phyloP scores from a whole-genome alignment of 192 early-diverging fungal genomes.

The Mortierella hygrophila region DNA sequence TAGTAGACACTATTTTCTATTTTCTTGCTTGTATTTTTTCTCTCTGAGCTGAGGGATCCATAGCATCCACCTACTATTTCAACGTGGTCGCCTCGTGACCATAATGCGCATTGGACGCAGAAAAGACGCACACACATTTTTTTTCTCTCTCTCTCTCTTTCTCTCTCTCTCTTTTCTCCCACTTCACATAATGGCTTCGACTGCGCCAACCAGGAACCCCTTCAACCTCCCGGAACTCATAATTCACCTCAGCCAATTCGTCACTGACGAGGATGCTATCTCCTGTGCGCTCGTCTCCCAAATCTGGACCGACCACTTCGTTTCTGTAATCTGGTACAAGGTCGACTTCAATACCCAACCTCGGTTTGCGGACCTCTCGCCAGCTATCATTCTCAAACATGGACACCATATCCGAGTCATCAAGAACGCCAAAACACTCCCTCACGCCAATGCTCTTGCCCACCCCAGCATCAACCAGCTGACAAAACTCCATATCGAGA shows the following conservation, averaged over 20 bases:
- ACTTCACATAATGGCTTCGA: too few relatives aligned
- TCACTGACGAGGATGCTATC: background rate
- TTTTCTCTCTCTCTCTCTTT: too few relatives aligned
- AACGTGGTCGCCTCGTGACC: too few relatives aligned
- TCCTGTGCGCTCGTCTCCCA: background rate
- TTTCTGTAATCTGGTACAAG: background rate
- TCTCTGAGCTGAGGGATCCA: too few relatives aligned
- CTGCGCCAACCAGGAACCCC: background rate
- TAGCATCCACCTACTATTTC: too few relatives aligned
- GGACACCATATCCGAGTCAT: background rate
- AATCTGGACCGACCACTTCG: background rate
- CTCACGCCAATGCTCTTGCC: background rate
- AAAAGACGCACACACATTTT: too few relatives aligned
- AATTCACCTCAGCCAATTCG: background rate
- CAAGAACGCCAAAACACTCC: background rate
- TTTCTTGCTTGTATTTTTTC: too few relatives aligned
- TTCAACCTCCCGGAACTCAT: background rate
- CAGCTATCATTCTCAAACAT: background rate
- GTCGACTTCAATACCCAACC: slow-evolving; percentile 1
- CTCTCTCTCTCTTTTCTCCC: too few relatives aligned
- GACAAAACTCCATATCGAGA: background rate
- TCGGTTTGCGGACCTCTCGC: background rate
- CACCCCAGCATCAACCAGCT: background rate
- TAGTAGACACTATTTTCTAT: too few relatives aligned
- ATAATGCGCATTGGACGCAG: too few relatives aligned